A percentile compares a stretch with the other conserved stretches of the same genome.
These are phyloP conservation scores for Penstemon davidsonii DNA, from an alignment of 257 asterid genomes.

Conservation along the genomic window DNA sequence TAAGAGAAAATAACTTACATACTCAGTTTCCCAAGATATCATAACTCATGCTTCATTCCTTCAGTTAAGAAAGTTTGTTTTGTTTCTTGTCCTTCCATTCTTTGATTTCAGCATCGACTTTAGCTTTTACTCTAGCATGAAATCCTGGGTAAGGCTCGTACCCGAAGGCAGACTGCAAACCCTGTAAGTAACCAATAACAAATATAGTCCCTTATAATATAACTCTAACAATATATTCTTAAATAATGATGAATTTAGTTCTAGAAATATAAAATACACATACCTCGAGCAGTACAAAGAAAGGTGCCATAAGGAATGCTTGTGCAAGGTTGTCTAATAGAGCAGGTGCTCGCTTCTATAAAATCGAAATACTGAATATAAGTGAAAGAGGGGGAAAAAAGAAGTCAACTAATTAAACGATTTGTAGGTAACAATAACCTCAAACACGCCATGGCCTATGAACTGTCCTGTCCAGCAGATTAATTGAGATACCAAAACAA, in stretches of 20 bases:
- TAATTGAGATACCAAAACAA: conserved; percentile 75
- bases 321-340: conserved; percentile 87
- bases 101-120: conserved; percentile 62
- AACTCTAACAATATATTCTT: no score
- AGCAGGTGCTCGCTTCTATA: conserved; percentile 98
- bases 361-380: conserved; percentile 3
- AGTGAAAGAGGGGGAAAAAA: conserved; percentile 10
- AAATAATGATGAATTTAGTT: no score
- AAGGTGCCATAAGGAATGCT: conserved; percentile 96
- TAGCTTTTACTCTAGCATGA: conserved; percentile 57
- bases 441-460: conserved; percentile 91
- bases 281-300: conserved; percentile 91
- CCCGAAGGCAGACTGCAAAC: conserved; percentile 60
- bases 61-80: conserved; percentile 52
- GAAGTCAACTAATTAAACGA: no score
- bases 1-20: no score
- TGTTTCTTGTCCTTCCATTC: conserved; percentile 71
- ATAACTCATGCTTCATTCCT: no score
- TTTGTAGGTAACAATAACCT: conserved; percentile 46
- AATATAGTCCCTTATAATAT: no score
- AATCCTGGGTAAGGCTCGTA: conserved; percentile 94
- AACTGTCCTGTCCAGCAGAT: conserved; percentile 96
- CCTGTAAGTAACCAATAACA: conserved; percentile 38
- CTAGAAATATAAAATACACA: background rate
- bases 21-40: no score